Conservation (phyloP, 2,329 filamentous ascomycete genomes). For the Orbilia ellipsospora region DNA sequence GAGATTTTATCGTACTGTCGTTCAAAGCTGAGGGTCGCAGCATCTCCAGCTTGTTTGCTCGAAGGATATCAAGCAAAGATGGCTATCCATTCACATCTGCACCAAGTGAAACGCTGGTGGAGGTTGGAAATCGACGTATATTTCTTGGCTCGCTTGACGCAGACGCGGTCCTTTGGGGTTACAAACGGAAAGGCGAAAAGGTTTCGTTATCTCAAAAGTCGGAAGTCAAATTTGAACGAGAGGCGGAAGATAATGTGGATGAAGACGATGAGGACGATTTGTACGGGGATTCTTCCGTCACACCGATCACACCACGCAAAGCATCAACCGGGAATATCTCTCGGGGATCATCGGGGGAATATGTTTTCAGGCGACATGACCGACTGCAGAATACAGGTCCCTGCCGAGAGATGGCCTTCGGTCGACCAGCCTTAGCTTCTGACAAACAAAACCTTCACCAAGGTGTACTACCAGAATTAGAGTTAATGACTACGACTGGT, state of each 20-base stretch:
- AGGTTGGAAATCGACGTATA: conserved; percentile 74
- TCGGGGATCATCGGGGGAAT: conserved; percentile 70
- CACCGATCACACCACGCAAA: conserved; percentile 63
- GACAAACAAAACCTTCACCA: conserved; percentile 65
- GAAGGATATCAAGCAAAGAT: conserved; percentile 72
- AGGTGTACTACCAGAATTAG: conserved; percentile 70
- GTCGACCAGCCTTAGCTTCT: conserved; percentile 66
- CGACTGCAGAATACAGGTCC: conserved; percentile 80
- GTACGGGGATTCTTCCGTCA: conserved; percentile 70
- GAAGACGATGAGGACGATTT: conserved; percentile 71
- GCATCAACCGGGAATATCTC: conserved; percentile 57
- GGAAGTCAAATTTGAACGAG: conserved; percentile 70
- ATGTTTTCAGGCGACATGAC: conserved; percentile 82
- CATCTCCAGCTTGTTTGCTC: conserved; percentile 85
- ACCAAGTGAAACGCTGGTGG: conserved; percentile 75
- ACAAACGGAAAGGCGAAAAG: conserved; percentile 66
- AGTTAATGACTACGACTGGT: conserved; percentile 72
- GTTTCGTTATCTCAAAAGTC: conserved; percentile 66
- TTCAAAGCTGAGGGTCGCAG: conserved; percentile 91
- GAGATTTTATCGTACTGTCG: conserved; percentile 77
- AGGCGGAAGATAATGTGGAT: conserved; percentile 69
- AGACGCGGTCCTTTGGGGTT: conserved; percentile 84
- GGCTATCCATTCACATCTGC: conserved; percentile 71
- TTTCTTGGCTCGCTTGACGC: conserved; percentile 88
- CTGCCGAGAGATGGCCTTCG: conserved; percentile 78